Evolutionary conservation across 2,329 filamentous ascomycete species (phyloP).

Genomic region (Neonectria punicea): DNA sequence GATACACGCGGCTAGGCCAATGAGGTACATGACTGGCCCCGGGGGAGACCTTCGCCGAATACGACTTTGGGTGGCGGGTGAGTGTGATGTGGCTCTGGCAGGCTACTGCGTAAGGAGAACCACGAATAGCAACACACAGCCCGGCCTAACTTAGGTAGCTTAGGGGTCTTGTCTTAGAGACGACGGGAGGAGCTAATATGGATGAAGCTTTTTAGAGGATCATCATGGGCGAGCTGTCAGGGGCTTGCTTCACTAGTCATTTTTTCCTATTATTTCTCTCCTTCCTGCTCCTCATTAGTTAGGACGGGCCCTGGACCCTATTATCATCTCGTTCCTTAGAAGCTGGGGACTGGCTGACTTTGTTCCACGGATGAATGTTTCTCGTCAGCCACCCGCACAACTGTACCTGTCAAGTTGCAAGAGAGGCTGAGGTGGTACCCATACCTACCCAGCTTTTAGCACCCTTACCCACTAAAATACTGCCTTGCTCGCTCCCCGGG

Average conservation of each 20-base stretch:
- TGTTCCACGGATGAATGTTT: background rate
- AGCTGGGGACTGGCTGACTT: background rate
- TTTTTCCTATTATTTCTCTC: background rate
- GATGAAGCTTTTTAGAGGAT: background rate
- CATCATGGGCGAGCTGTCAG: background rate
- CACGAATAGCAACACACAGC: slow-evolving; percentile 28
- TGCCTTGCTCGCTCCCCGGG: too few species aligned
- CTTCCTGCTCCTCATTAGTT: background rate
- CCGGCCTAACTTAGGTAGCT: background rate
- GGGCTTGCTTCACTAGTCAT: background rate
- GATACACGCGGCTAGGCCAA: slow-evolving; percentile 17
- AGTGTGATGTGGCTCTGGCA: slow-evolving; percentile 11
- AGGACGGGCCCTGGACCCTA: too few species aligned
- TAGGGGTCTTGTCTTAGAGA: background rate
- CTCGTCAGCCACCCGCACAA: background rate
- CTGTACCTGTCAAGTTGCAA: background rate
- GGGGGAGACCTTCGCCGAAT: slow-evolving; percentile 17
- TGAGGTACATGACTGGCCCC: background rate
- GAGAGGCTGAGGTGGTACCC: too few species aligned
- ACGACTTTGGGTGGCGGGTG: slow-evolving; percentile 20
- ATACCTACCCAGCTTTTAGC: slow-evolving; percentile 8
- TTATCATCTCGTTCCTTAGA: too few species aligned
- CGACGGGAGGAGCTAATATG: background rate
- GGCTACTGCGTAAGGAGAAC: background rate
- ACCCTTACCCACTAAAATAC: background rate